Base-by-base conservation (phyloP, 2,329 filamentous ascomycete species). In the Penicillium brasilianum region DNA sequence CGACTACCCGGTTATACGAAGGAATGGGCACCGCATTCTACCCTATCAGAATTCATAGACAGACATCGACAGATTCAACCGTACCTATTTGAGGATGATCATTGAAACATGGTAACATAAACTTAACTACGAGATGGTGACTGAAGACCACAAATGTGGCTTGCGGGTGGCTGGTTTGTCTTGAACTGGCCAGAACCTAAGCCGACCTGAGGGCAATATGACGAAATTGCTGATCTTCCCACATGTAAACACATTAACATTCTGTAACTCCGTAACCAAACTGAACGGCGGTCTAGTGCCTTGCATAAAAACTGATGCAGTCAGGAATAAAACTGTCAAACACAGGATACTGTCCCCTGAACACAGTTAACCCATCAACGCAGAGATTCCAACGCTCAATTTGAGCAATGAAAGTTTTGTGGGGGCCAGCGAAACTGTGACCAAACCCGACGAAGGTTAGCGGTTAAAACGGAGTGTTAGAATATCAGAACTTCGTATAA, bases 261-360 rank as follows among this genome's bases (percentile, higher is more conserved):
- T 13, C 5, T 6, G 13, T 37, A 14, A 37, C 11, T 37, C 36
- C 16, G 36, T 37, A 14, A 2, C 14, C 36, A 37, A 37, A 14
- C 13, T 37, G 13, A 37, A 48, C 9, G 25, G 25, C 43, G 7
- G 20, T 48, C 43, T 28, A 48, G 43, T 48, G 41, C 43, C 43
- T 48, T 48, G 9, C 43, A 48, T 28, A 48, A 16, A 48, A 48
- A 48, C 43, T 48, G 43, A 48, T n/a, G 43, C 43, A 14, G 43
- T n/a, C 20, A 25, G 20, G 5, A 28, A 48, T 48, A 22, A 48
- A 48, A 48, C 10, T 25, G 20, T 3, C 9, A 48, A 28, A 48
- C 43, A 48, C 10, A 14, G 43, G 43, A 11, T n/a, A 25, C 43
- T 48, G 37, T 41, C 8, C 16, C 11, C 18, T 22, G 43, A 5